These are phyloP conservation scores for Cylindrotheca closterium DNA, from an alignment of 108 stramenopile genomes.

Conservation along the genomic window DNA sequence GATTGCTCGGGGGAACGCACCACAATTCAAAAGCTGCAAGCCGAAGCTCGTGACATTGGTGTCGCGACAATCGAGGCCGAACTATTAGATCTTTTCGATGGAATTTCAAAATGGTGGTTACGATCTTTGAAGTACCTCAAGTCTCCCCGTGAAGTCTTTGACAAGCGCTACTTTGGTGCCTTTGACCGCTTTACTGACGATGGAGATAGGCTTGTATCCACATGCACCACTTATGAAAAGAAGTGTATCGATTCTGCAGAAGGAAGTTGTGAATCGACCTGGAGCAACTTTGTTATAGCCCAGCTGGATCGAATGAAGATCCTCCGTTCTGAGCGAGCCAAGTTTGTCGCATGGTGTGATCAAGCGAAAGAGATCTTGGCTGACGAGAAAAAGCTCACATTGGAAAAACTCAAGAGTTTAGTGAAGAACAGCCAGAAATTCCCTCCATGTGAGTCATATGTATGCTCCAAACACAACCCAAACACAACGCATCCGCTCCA, in stretches of 20 bases:
- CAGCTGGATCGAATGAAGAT: slow-evolving; percentile 53
- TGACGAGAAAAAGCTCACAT: slow-evolving; percentile 49
- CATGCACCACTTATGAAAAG: not conserved
- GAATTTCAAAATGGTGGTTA: slow-evolving; percentile 49
- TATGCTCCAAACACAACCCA: no score
- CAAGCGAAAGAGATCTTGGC: slow-evolving; percentile 45
- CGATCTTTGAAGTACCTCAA: slow-evolving; percentile 47
- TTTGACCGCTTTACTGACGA: slow-evolving; percentile 63
- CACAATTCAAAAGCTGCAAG: slow-evolving; percentile 40
- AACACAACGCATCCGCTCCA: no score
- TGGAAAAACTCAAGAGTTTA: slow-evolving; percentile 57
- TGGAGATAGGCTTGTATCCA: slow-evolving; percentile 46
- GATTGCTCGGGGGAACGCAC: slow-evolving; percentile 21
- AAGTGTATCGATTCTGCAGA: not conserved
- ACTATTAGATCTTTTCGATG: slow-evolving; percentile 44
- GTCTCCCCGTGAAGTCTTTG: slow-evolving; percentile 43
- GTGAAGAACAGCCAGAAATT: slow-evolving; percentile 41
- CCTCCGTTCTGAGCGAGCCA: slow-evolving; percentile 49
- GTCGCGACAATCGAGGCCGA: slow-evolving; percentile 51
- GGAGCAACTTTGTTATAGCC: slow-evolving; percentile 47
- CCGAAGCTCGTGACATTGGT: slow-evolving; percentile 37
- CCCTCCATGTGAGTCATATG: no score
- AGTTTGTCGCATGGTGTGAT: slow-evolving; percentile 66
- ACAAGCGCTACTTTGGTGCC: slow-evolving; percentile 58
- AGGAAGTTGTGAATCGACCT: slow-evolving; percentile 20